phyloP scores from a whole-genome alignment of 225 moss, liverwort and hornwort species.

The Takakia lepidozioides region DNA sequence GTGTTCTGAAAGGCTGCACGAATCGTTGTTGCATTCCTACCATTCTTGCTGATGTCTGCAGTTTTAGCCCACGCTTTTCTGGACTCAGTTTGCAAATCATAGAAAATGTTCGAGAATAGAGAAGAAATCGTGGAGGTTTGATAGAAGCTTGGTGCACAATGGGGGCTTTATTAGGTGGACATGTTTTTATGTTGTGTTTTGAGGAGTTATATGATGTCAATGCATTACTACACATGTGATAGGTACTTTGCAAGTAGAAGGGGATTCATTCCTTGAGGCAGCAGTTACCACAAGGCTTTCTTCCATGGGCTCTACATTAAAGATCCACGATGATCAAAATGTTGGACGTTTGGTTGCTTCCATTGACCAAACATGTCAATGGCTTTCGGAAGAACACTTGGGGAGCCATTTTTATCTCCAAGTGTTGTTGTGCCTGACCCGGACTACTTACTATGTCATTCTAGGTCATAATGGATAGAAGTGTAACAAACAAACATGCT shows the following conservation, averaged over 20 bases:
- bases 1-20: no score
- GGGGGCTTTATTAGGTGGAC: background rate
- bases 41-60: no score
- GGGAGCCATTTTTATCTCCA: slow-evolving; percentile 44
- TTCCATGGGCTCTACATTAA: slow-evolving; percentile 61
- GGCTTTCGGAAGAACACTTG: slow-evolving; percentile 38
- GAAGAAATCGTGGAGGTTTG: no score
- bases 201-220: background rate
- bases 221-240: background rate
- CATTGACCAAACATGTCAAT: slow-evolving; percentile 35
- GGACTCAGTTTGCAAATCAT: no score
- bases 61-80: no score
- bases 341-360: slow-evolving; percentile 57
- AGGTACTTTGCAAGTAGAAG: slow-evolving; percentile 40
- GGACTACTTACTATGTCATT: slow-evolving; percentile 27
- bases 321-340: slow-evolving; percentile 49
- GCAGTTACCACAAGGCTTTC: slow-evolving; percentile 39
- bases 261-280: slow-evolving; percentile 59
- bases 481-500: no score
- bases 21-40: no score
- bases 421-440: slow-evolving; percentile 44
- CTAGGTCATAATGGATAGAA: no score
- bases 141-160: background rate
- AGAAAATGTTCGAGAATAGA: no score
- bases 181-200: background rate